Percentiles rank a stretch among this genome's conserved stretches.
Evolutionary conservation across 2,329 filamentous ascomycete species (phyloP).

Genomic region (Fusarium scirpi): DNA sequence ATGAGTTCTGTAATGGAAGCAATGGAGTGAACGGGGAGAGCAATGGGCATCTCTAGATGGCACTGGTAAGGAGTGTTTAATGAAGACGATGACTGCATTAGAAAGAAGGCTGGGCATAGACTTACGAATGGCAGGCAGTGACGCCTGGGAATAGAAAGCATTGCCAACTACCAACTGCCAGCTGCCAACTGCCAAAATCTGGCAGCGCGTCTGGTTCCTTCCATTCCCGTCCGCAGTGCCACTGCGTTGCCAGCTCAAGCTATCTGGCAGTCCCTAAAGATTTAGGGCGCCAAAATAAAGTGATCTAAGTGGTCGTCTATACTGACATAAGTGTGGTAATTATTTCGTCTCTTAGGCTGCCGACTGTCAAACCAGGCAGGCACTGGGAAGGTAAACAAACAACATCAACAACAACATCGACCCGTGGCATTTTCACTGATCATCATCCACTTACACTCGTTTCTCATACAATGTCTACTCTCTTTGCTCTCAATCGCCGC

Average conservation of each 20-base stretch:
- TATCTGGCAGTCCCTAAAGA: neutral
- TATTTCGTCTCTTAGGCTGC: neutral
- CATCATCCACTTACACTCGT: neutral
- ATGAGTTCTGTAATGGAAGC: conserved; percentile 20
- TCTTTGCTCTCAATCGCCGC: neutral
- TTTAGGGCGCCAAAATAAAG: neutral
- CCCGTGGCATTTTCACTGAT: neutral
- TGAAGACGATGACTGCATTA: neutral
- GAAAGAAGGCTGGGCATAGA: neutral
- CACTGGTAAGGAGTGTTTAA: neutral
- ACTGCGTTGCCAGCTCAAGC: neutral
- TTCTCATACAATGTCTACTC: neutral
- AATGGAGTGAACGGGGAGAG: conserved; percentile 13
- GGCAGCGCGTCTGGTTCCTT: conserved; percentile 6
- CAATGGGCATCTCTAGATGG: conserved; percentile 3
- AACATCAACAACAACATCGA: neutral
- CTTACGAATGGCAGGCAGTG: neutral
- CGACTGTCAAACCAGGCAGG: neutral
- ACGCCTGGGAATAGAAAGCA: conserved; percentile 6
- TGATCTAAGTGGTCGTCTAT: neutral
- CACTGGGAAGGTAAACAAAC: neutral
- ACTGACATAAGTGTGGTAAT: neutral
- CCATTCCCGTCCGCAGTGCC: conserved; percentile 22
- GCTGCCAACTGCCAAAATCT: neutral
- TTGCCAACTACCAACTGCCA: neutral